Evolutionary conservation across 2,329 filamentous ascomycete species (phyloP).

Genomic region (Pseudogymnoascus sp.): DNA sequence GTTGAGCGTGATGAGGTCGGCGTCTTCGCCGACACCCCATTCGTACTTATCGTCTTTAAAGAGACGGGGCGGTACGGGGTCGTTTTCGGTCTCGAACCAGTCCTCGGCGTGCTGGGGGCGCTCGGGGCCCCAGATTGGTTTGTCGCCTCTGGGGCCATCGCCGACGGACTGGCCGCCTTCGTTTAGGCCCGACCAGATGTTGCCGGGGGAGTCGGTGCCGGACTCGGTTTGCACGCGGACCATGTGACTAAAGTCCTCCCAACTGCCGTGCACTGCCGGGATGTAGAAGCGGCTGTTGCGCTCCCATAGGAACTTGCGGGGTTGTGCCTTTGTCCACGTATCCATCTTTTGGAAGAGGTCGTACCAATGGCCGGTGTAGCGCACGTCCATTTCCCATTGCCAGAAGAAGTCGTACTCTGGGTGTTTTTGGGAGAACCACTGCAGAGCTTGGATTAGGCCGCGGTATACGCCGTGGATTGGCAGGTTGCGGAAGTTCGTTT

Average conservation of each 20-base stretch:
- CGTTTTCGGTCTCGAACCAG: conserved; percentile 64
- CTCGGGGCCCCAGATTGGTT: conserved; percentile 75
- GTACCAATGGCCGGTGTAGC: conserved; percentile 83
- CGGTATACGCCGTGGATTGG: conserved; percentile 89
- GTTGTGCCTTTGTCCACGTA: conserved; percentile 62
- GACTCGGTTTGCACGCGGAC: conserved; percentile 66
- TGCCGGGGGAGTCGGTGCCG: conserved; percentile 55
- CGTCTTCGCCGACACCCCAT: conserved; percentile 86
- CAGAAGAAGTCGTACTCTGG: conserved; percentile 87
- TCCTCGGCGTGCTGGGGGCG: conserved; percentile 60
- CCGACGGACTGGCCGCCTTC: conserved; percentile 27
- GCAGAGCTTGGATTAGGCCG: conserved; percentile 86
- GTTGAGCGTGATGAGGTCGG: conserved; percentile 85
- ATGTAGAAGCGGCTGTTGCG: conserved; percentile 71
- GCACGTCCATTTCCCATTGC: conserved; percentile 93
- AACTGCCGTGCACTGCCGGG: conserved; percentile 65
- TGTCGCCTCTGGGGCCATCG: conserved; percentile 37
- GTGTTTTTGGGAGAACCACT: conserved; percentile 82
- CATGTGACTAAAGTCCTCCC: conserved; percentile 74
- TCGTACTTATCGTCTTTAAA: conserved; percentile 72
- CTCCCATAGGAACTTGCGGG: conserved; percentile 74
- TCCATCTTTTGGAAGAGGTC: conserved; percentile 62
- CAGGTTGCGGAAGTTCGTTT: conserved; percentile 59
- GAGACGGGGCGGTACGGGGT: conserved; percentile 60
- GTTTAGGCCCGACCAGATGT: conserved; percentile 50